Base-by-base conservation (phyloP, 2,329 filamentous ascomycete genomes). In the Trichoderma citrinoviride region DNA sequence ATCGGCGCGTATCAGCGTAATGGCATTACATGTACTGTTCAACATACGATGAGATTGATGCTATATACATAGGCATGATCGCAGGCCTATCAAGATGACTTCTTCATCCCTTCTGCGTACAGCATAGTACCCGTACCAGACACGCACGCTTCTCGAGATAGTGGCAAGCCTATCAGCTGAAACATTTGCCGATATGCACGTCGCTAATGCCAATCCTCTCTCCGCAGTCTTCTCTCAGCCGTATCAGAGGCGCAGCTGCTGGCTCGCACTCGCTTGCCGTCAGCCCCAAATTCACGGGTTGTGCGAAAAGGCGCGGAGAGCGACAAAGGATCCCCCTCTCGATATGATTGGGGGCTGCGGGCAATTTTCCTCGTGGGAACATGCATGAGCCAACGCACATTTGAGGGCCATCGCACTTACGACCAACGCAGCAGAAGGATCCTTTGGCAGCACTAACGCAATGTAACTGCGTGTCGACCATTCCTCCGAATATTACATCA, bases 341-440 rank as follows among this genome's bases (percentile, higher is more conserved):
- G 15, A 37, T 12, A 44, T 41, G 40, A 44, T 27, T 43, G 33
- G 33, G 53, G 33, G 53, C 53, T 27, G 21, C 37, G 53, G 53
- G 21, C 37, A 21, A 43, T 49, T 37, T 37, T 37, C 33, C 33
- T 49, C 14, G 23, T 49, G 21, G 19, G 46, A 49, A 15, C 7
- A 10, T 56, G 53, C 53, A 56, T 43, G 19, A n/a, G 23, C 40
- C 53, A 56, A 56, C 53, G 53, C 21, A 43, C 53, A 25, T 56
- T 56, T 56, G 53, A 56, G 53, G n/a, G 27, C 40, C 53, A 25
- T 21, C 37, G 53, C 40, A 43, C 53, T 43, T 54, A 29, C 52
- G 29, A 40, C 33, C 33, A 29, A 40, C 29, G 33, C 25, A 52
- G 25, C 49, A n/a, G 40, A n/a, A 55, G 52, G 52, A 55, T 52